phyloP scores from a whole-genome alignment of 2,329 filamentous ascomycete species.

The Clarireedia homoeocarpa region DNA sequence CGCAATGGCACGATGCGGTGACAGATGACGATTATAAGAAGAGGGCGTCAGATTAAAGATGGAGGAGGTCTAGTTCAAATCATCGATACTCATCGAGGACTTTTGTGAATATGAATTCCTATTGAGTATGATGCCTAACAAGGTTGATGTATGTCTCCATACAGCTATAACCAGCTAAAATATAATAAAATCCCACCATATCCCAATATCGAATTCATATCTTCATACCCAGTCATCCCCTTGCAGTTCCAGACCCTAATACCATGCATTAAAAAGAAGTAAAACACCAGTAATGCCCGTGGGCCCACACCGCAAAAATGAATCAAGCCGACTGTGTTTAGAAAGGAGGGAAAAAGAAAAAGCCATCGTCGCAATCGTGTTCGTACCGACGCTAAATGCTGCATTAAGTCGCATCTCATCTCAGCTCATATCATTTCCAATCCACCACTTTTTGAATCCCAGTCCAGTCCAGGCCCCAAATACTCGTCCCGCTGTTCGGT shows the following conservation, averaged over 20 bases:
- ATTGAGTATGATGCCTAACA: no score
- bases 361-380: no score
- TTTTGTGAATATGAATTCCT: no score
- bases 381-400: neutral
- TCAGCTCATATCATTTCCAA: constrained; percentile 3
- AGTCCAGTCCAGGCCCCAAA: constrained; percentile 21
- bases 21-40: no score
- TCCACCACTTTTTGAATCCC: constrained; percentile 12
- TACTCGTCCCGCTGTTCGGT: neutral
- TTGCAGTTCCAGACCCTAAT: neutral
- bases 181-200: no score
- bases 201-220: neutral
- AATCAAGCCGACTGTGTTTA: neutral
- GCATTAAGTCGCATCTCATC: neutral
- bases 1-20: no score
- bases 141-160: no score
- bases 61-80: no score
- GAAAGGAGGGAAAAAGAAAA: no score
- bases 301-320: neutral
- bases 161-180: no score
- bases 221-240: neutral
- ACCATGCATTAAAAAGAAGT: neutral
- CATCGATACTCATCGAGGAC: no score
- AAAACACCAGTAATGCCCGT: constrained; percentile 3
- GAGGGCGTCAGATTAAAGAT: no score